Evolutionary conservation across 371 early-diverging fungal genomes (phyloP), one percentile per base, ranked within the genome.

Genomic region (Mucor sp.): DNA sequence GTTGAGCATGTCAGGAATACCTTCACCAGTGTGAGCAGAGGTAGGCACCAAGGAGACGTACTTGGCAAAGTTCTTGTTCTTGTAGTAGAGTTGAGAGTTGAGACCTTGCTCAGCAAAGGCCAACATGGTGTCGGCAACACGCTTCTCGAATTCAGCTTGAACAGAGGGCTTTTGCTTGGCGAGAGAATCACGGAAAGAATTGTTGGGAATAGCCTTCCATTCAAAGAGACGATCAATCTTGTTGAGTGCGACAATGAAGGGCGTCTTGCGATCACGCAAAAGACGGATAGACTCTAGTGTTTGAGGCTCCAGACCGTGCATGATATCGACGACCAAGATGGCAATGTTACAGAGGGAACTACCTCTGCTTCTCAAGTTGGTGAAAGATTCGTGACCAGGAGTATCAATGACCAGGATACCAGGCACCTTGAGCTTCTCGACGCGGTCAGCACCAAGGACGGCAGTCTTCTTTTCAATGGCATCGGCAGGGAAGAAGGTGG

Each of bases 331-430:
- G 8, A 99, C 99, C 67, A 99, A 88, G 62, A 99, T 95, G 60
- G 99, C 99, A 78, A 99, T 97, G 90, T 99, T 98, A 90, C 99
- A 99, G 63, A 99, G 92, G 8, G 98, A 98, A 41, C 98, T 97
- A 53, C 99, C 99, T 78, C 99, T 91, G 27, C 95, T 92, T 67
- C 99, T 88, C 80, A 99, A 83, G 87, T 99, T 99, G 58, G 98
- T 94, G 85, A 99, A 99, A 64, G 99, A 97, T 79, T 99, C 99
- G 94, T 99, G 99, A 67, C 99, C 99, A 25, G 99, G 99, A 2
- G 99, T 99, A 84, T 99, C 99, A 72, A 99, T 99, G 66, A 99
- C 87, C 69, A 99, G 85, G 39, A 99, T 86, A 76, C 99, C 99
- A 30, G 99, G 99, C 28, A 99, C 85, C 75, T 96, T 95, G 78